Evolutionary conservation across 495 filamentous ascomycete species (phyloP).

Genomic region (Aspergillus indologenus): DNA sequence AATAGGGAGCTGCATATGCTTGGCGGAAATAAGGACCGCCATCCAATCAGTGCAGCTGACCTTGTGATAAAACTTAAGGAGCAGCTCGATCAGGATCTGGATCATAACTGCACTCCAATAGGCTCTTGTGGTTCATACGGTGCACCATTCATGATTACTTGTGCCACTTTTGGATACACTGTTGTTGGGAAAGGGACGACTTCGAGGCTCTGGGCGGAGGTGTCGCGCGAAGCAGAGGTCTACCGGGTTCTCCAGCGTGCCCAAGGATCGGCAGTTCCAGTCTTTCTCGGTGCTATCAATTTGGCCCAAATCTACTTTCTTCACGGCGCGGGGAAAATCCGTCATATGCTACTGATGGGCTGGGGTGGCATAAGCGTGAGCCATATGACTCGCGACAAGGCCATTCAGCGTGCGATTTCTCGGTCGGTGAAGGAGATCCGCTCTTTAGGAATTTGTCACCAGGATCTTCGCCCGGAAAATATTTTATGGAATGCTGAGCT

Average conservation of each 20-base stretch:
- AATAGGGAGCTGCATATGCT: slow-evolving; percentile 30
- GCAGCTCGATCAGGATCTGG: slow-evolving; percentile 31
- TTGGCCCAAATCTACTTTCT: slow-evolving; percentile 33
- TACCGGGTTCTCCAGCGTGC: slow-evolving; percentile 33
- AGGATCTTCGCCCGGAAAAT: slow-evolving; percentile 12
- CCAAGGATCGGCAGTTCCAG: slow-evolving; percentile 39
- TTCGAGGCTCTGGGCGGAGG: slow-evolving; percentile 25
- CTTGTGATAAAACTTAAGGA: slow-evolving; percentile 15
- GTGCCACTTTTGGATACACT: slow-evolving; percentile 42
- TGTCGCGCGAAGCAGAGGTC: slow-evolving; percentile 39
- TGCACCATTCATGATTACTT: slow-evolving; percentile 40
- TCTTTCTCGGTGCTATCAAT: slow-evolving; percentile 45
- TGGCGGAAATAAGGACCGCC: slow-evolving; percentile 5
- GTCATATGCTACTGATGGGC: slow-evolving; percentile 46
- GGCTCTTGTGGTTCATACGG: slow-evolving; percentile 25
- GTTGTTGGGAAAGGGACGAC: slow-evolving; percentile 47
- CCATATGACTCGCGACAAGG: neutral
- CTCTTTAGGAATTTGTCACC: slow-evolving; percentile 13
- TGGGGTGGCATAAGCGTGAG: slow-evolving; percentile 30
- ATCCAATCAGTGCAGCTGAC: slow-evolving; percentile 13
- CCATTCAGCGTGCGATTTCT: slow-evolving; percentile 7
- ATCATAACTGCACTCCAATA: slow-evolving; percentile 24
- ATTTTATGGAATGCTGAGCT: slow-evolving; percentile 7
- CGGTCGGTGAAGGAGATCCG: slow-evolving; percentile 19
- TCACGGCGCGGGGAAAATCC: slow-evolving; percentile 36